These are phyloP conservation scores for Alternaria postmessia DNA, from an alignment of 2,329 filamentous ascomycete genomes.

Conservation along the genomic window DNA sequence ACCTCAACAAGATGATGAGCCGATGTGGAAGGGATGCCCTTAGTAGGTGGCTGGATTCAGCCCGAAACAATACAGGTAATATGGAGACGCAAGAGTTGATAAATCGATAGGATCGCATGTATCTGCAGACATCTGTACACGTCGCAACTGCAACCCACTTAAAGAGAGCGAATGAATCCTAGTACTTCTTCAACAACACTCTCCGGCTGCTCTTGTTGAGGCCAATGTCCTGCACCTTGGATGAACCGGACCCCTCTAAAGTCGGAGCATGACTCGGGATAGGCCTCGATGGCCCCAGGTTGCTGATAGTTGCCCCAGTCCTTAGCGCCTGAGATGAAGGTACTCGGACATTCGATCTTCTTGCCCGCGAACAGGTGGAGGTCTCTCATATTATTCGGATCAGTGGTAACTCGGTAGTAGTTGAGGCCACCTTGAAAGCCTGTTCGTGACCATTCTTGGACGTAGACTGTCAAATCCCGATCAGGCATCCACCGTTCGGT, in stretches of 20 bases:
- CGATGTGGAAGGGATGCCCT: neutral
- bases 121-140: neutral
- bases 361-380: slow-evolving; percentile 66
- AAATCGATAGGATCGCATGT: neutral
- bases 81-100: neutral
- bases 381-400: slow-evolving; percentile 59
- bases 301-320: slow-evolving; percentile 76
- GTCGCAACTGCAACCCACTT: neutral
- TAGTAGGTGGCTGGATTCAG: neutral
- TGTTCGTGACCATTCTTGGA: slow-evolving; percentile 66
- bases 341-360: slow-evolving; percentile 67
- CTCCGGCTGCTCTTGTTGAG: slow-evolving; percentile 71
- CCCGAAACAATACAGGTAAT: neutral
- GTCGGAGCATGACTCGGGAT: slow-evolving; percentile 60
- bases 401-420: slow-evolving; percentile 70
- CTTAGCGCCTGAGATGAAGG: slow-evolving; percentile 67
- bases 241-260: slow-evolving; percentile 64
- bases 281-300: slow-evolving; percentile 68
- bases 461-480: slow-evolving; percentile 68
- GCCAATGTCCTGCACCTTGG: slow-evolving; percentile 72
- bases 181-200: slow-evolving; percentile 60
- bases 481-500: slow-evolving; percentile 65
- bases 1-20: neutral
- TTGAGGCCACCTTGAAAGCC: slow-evolving; percentile 73
- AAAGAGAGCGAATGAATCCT: slow-evolving; percentile 49